Evolutionary conservation across 176 grass and related monocot genomes (phyloP).

Genomic region (Triticum dicoccoides): DNA sequence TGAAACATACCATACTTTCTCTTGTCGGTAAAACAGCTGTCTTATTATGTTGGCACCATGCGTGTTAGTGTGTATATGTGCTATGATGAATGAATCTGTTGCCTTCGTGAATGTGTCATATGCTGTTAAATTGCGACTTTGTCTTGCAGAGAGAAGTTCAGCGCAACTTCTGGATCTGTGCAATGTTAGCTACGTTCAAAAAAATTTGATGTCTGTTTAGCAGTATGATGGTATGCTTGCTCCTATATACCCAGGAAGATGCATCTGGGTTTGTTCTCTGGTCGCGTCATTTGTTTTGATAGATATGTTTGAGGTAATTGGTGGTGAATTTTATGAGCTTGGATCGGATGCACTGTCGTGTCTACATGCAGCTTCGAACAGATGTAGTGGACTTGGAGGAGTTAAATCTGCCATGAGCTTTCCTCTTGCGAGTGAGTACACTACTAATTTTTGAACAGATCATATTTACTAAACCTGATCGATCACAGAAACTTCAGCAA

Average conservation of each 20-base stretch:
- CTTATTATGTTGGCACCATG: not conserved
- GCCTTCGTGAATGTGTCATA: not conserved
- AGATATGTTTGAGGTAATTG: not conserved
- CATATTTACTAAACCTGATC: not conserved
- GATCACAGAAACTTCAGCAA: no score
- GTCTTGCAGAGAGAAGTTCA: not conserved
- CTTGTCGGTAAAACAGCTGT: not conserved
- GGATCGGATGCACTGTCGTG: not conserved
- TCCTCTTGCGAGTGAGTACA: not conserved
- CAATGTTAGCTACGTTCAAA: no score
- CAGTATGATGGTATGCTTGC: no score
- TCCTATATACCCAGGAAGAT: no score
- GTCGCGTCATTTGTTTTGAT: no score
- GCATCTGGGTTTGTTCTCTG: no score
- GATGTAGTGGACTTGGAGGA: not conserved
- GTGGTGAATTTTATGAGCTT: not conserved
- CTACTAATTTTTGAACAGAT: not conserved
- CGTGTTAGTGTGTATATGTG: constrained; percentile 17
- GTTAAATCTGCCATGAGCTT: not conserved
- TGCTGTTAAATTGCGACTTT: not conserved
- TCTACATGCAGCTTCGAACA: not conserved
- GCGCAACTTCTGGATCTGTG: not conserved
- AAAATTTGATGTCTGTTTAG: no score
- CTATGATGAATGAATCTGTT: not conserved
- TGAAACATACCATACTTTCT: not conserved